Conservation (phyloP, 1,284 basidiomycete genomes). For the Tilletia setariae region DNA sequence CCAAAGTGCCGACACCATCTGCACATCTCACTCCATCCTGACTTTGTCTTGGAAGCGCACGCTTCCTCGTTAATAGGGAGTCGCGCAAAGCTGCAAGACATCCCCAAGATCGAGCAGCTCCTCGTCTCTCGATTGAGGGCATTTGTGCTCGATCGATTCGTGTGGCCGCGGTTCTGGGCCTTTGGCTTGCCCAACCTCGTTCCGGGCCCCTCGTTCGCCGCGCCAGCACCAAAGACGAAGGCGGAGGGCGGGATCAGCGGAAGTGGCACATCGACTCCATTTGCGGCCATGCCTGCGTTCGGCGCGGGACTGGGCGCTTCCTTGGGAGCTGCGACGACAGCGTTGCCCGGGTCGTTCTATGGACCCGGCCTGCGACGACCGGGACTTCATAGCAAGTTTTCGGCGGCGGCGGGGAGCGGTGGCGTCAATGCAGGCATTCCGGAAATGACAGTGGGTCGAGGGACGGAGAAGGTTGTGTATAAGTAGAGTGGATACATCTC, state of each 20-base stretch:
- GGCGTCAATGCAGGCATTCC: not conserved
- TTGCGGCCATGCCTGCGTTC: not conserved
- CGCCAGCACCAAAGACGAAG: too few relatives aligned
- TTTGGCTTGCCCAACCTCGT: conserved; percentile 56
- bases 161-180: conserved; percentile 59
- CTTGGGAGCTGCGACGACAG: not conserved
- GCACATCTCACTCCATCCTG: conserved; percentile 61
- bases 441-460: not conserved
- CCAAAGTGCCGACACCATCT: conserved; percentile 53
- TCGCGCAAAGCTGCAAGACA: conserved; percentile 62
- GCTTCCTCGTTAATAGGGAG: conserved; percentile 61
- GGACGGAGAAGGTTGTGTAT: not conserved
- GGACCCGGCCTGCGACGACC: not conserved
- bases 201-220: not conserved
- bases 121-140: conserved; percentile 59
- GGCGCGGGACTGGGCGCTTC: not conserved
- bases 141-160: conserved; percentile 59
- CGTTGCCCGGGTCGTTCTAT: not conserved
- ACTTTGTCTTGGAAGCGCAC: conserved; percentile 61
- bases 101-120: conserved; percentile 64
- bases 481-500: too few relatives aligned
- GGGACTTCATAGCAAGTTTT: not conserved
- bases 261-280: not conserved
- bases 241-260: too few relatives aligned
- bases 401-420: not conserved